These are phyloP conservation scores for Fagopyrum tataricum DNA, from an alignment of 148 eudicot species.

Conservation along the genomic window DNA sequence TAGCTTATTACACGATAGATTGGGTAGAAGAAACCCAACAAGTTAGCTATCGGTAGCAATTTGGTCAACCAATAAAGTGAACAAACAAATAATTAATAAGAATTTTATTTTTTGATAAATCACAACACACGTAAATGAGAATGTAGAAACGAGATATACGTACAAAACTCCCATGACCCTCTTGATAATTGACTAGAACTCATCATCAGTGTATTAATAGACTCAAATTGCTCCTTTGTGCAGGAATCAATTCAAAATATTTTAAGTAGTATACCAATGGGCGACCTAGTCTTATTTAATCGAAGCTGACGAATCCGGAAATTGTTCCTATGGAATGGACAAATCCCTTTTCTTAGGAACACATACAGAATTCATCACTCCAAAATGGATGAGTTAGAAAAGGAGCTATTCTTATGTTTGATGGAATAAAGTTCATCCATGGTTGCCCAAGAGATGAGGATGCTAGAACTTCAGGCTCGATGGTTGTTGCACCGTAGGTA, in stretches of 20 bases:
- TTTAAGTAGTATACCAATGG: no score
- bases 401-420: constrained; percentile 80
- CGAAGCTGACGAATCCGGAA: no score
- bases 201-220: constrained; percentile 96
- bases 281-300: no score
- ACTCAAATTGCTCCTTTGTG: no score
- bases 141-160: constrained; percentile 24
- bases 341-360: no score
- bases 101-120: neutral
- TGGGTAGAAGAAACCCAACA: constrained; percentile 95
- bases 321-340: no score
- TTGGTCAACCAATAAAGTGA: constrained; percentile 14
- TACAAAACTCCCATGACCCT: constrained; percentile 98
- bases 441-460: constrained; percentile 32
- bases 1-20: constrained; percentile 90
- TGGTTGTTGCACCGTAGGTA: constrained; percentile 21
- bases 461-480: constrained; percentile 20
- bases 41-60: constrained; percentile 50
- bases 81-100: constrained; percentile 8
- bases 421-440: constrained; percentile 65
- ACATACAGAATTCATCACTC: no score
- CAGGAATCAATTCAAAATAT: no score
- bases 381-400: constrained; percentile 96
- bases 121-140: neutral
- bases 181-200: constrained; percentile 92